phyloP scores from a whole-genome alignment of 441 rosid genomes.

The Melastoma candidum region DNA sequence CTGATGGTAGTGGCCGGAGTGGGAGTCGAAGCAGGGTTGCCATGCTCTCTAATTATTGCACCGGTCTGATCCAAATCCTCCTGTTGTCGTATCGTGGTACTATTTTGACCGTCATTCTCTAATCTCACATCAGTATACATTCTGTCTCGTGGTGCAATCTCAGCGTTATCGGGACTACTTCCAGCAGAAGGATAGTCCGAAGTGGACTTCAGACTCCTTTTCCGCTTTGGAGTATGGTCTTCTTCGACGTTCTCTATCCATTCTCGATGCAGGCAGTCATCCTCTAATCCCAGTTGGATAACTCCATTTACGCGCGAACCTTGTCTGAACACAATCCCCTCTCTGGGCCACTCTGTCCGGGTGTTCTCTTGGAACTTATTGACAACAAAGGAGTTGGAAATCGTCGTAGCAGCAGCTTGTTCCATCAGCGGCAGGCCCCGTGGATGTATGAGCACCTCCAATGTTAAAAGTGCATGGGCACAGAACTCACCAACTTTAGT shows the following conservation, averaged over 20 bases:
- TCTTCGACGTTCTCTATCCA: constrained; percentile 32
- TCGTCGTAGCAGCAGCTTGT: constrained; percentile 19
- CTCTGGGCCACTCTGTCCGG: constrained; percentile 22
- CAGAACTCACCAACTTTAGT: constrained; percentile 53
- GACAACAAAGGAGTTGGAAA: constrained; percentile 15
- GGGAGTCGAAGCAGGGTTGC: too few species aligned
- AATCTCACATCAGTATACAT: too few species aligned
- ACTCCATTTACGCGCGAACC: constrained; percentile 16
- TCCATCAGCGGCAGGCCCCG: constrained; percentile 52
- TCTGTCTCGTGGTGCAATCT: too few species aligned
- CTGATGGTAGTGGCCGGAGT: too few species aligned
- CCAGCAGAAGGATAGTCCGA: constrained; percentile 14
- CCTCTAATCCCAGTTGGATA: constrained; percentile 22
- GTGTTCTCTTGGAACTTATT: constrained; percentile 15
- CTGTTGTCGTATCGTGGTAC: too few species aligned
- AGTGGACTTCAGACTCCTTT: constrained; percentile 11
- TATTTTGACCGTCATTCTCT: too few species aligned
- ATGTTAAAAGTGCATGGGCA: constrained; percentile 52
- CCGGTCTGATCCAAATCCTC: too few species aligned
- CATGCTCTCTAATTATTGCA: too few species aligned
- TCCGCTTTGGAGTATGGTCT: constrained; percentile 17
- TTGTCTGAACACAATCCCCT: constrained; percentile 17
- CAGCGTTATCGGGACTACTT: constrained; percentile 21
- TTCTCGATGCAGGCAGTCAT: constrained; percentile 29
- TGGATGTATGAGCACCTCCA: constrained; percentile 85